phyloP scores from a whole-genome alignment of 805 yeast genomes.

The Hermanozyma aechmeae region DNA sequence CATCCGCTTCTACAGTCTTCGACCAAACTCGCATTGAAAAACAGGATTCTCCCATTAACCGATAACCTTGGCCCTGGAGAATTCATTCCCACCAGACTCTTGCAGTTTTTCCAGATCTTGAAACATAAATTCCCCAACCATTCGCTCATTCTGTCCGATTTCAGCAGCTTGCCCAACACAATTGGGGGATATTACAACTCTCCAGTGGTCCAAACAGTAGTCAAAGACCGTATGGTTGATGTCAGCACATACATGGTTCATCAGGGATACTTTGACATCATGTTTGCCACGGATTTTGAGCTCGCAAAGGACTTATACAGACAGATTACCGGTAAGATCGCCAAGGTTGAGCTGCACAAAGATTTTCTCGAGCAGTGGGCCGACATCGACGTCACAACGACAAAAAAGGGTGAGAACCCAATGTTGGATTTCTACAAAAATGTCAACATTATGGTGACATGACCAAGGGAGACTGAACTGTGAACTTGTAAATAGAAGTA shows the following conservation, averaged over 20 bases:
- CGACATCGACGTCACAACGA: constrained; percentile 54
- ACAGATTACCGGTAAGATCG: constrained; percentile 52
- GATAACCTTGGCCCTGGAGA: constrained; percentile 65
- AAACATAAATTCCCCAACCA: constrained; percentile 66
- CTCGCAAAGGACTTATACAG: constrained; percentile 53
- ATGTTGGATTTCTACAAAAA: constrained; percentile 70
- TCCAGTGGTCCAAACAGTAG: constrained; percentile 75
- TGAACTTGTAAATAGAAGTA: constrained; percentile 1
- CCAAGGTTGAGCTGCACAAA: constrained; percentile 46
- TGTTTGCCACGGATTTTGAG: constrained; percentile 76
- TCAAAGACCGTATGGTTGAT: constrained; percentile 58
- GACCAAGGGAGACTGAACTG: constrained; percentile 1
- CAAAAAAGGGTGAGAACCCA: constrained; percentile 76
- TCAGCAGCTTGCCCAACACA: constrained; percentile 38
- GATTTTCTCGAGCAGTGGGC: constrained; percentile 68
- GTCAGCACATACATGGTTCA: constrained; percentile 70
- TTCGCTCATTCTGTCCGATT: constrained; percentile 65
- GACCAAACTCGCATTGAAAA: constrained; percentile 30
- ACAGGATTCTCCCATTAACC: constrained; percentile 53
- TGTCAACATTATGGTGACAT: constrained; percentile 56
- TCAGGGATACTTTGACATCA: constrained; percentile 79
- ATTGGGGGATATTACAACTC: constrained; percentile 50
- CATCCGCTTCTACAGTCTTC: constrained; percentile 57
- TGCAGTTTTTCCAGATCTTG: constrained; percentile 56
- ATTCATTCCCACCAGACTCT: constrained; percentile 69